A percentile compares a stretch with the other conserved stretches of the same genome.
These are phyloP conservation scores for Cryomyces minteri DNA, from an alignment of 495 filamentous ascomycete genomes.

Conservation along the genomic window DNA sequence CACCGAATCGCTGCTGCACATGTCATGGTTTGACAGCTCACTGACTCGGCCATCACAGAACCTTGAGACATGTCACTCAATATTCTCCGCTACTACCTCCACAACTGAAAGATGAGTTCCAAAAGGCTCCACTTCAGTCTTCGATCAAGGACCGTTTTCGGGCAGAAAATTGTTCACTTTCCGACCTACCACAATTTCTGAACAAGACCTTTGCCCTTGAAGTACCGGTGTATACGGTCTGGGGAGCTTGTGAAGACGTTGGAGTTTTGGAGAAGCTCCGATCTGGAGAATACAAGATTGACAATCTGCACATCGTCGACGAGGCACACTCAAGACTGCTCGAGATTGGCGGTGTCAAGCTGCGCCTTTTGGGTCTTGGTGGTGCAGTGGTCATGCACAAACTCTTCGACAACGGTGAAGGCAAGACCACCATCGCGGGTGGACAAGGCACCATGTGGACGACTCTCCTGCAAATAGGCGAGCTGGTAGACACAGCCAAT, in stretches of 20 bases:
- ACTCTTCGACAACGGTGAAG: slow-evolving; percentile 97
- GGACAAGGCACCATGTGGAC: slow-evolving; percentile 99
- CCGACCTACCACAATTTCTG: slow-evolving; percentile 84
- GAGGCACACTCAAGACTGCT: slow-evolving; percentile 89
- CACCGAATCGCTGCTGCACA: slow-evolving; percentile 5
- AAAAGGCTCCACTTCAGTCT: slow-evolving; percentile 38
- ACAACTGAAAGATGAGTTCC: slow-evolving; percentile 69
- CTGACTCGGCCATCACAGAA: slow-evolving; percentile 33
- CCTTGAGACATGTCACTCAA: slow-evolving; percentile 92
- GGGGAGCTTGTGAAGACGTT: slow-evolving; percentile 98
- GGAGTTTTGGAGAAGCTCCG: slow-evolving; percentile 95
- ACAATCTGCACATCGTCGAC: slow-evolving; percentile 95
- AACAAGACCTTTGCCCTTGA: slow-evolving; percentile 75
- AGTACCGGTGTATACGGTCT: slow-evolving; percentile 95
- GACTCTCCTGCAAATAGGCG: slow-evolving; percentile 93
- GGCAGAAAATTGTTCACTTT: slow-evolving; percentile 72
- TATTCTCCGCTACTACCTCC: slow-evolving; percentile 92
- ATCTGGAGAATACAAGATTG: slow-evolving; percentile 94
- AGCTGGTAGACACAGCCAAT: slow-evolving; percentile 93
- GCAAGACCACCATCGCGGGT: slow-evolving; percentile 92
- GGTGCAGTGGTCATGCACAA: slow-evolving; percentile 99
- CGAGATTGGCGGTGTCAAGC: slow-evolving; percentile 89
- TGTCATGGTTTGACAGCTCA: no score
- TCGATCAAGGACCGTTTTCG: slow-evolving; percentile 68
- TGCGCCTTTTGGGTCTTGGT: slow-evolving; percentile 82